phyloP scores from a whole-genome alignment of 805 yeast genomes.

The Candida succiphila region DNA sequence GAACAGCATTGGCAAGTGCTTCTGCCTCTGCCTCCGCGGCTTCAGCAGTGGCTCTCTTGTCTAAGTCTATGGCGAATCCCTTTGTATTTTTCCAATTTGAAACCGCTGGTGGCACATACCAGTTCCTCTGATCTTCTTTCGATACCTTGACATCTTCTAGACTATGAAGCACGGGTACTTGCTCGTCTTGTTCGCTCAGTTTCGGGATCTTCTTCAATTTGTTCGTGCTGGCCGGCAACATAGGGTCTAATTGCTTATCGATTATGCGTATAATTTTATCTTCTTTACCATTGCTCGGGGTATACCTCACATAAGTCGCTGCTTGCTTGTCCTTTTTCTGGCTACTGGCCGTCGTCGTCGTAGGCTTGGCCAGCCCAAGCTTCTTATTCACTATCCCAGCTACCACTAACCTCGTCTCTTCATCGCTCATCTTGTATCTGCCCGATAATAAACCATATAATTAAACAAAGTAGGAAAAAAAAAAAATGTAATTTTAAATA shows the following conservation, averaged over 20 bases:
- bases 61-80: slow-evolving; percentile 77
- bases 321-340: slow-evolving; percentile 2
- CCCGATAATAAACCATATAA: neutral
- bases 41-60: slow-evolving; percentile 59
- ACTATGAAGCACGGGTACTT: slow-evolving; percentile 54
- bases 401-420: slow-evolving; percentile 45
- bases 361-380: slow-evolving; percentile 22
- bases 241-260: slow-evolving; percentile 67
- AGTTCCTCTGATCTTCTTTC: slow-evolving; percentile 62
- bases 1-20: slow-evolving; percentile 36
- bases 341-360: slow-evolving; percentile 5
- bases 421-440: slow-evolving; percentile 5
- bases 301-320: slow-evolving; percentile 34
- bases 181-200: slow-evolving; percentile 34
- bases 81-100: slow-evolving; percentile 95
- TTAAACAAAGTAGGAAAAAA: neutral
- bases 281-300: slow-evolving; percentile 27
- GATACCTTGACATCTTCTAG: slow-evolving; percentile 53
- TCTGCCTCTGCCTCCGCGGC: slow-evolving; percentile 25
- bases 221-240: slow-evolving; percentile 75
- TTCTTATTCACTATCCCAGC: slow-evolving; percentile 38
- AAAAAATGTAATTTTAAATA: too few relatives aligned
- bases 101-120: slow-evolving; percentile 86
- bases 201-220: slow-evolving; percentile 65
- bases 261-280: slow-evolving; percentile 51